Percentiles rank a stretch among this genome's conserved stretches.
Evolutionary conservation across 345 rosid species (phyloP).

Genomic region (Syzygium aromaticum): DNA sequence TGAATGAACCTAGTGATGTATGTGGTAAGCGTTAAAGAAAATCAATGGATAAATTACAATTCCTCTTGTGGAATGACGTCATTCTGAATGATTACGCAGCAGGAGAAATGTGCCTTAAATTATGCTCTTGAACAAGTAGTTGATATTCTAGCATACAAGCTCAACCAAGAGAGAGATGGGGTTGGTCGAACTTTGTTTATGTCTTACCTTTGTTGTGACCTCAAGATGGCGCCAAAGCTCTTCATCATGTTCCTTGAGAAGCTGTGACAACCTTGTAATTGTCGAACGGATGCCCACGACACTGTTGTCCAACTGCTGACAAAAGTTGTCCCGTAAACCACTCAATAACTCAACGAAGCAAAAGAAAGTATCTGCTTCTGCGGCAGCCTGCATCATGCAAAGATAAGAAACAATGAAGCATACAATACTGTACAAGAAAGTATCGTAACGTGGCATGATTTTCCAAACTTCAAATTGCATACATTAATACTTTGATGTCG

Average conservation of each 20-base stretch:
- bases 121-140: neutral
- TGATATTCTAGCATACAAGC: neutral
- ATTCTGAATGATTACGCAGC: neutral
- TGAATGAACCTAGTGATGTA: neutral
- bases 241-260: slow-evolving; percentile 90
- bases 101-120: neutral
- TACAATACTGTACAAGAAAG: neutral
- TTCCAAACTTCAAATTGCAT: neutral
- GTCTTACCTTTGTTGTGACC: slow-evolving; percentile 86
- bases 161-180: neutral
- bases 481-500: neutral
- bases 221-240: slow-evolving; percentile 99
- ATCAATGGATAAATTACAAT: neutral
- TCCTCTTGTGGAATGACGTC: neutral
- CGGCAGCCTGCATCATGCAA: slow-evolving; percentile 41
- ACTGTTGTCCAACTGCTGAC: slow-evolving; percentile 98
- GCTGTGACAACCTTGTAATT: slow-evolving; percentile 69
- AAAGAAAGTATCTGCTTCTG: slow-evolving; percentile 93
- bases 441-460: too few relatives aligned
- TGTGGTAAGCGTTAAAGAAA: neutral
- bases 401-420: neutral
- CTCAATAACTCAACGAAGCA: slow-evolving; percentile 89
- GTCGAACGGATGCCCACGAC: slow-evolving; percentile 90
- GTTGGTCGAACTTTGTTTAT: neutral
- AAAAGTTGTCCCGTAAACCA: slow-evolving; percentile 91